Evolutionary conservation across 352 stramenopile genomes (phyloP).

Genomic region (Globisporangium viniferum): DNA sequence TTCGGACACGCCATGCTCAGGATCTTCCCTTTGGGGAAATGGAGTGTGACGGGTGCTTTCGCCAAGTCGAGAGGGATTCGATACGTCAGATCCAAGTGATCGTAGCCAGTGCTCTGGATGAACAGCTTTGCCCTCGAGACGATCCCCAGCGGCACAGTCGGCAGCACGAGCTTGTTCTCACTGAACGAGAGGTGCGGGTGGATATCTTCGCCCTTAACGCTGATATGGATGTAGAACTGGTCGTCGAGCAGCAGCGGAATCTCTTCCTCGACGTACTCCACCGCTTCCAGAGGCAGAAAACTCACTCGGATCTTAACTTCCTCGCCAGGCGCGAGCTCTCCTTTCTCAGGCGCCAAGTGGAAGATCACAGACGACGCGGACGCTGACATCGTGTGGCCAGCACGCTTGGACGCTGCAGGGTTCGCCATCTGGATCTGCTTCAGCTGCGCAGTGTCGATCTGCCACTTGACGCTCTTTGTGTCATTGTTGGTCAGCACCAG

Average conservation of each 20-base stretch:
- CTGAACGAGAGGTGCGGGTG: slow-evolving; percentile 92
- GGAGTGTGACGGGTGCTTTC: slow-evolving; percentile 76
- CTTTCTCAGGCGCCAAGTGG: slow-evolving; percentile 72
- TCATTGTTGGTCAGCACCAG: slow-evolving; percentile 80
- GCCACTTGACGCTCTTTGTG: slow-evolving; percentile 58
- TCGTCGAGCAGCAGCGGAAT: slow-evolving; percentile 69
- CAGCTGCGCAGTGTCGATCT: slow-evolving; percentile 64
- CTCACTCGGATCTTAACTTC: slow-evolving; percentile 77
- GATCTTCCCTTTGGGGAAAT: slow-evolving; percentile 88
- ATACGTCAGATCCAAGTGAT: slow-evolving; percentile 88
- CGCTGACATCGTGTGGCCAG: slow-evolving; percentile 27
- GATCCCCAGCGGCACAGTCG: slow-evolving; percentile 87
- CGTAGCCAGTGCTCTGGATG: slow-evolving; percentile 89
- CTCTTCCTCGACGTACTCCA: slow-evolving; percentile 77
- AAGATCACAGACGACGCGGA: slow-evolving; percentile 54
- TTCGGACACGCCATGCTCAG: slow-evolving; percentile 79
- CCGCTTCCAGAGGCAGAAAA: slow-evolving; percentile 78
- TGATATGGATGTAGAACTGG: slow-evolving; percentile 80
- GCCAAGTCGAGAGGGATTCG: slow-evolving; percentile 69
- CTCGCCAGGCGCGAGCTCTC: slow-evolving; percentile 77
- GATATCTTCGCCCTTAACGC: slow-evolving; percentile 79
- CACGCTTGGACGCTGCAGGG: slow-evolving; percentile 24
- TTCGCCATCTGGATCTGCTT: slow-evolving; percentile 19
- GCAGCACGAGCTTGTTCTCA: slow-evolving; percentile 79
- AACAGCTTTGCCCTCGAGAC: slow-evolving; percentile 58